Percentiles rank a stretch among this genome's conserved stretches.
Conservation (phyloP, 1,284 basidiomycete genomes). For the Chiua sp. region DNA sequence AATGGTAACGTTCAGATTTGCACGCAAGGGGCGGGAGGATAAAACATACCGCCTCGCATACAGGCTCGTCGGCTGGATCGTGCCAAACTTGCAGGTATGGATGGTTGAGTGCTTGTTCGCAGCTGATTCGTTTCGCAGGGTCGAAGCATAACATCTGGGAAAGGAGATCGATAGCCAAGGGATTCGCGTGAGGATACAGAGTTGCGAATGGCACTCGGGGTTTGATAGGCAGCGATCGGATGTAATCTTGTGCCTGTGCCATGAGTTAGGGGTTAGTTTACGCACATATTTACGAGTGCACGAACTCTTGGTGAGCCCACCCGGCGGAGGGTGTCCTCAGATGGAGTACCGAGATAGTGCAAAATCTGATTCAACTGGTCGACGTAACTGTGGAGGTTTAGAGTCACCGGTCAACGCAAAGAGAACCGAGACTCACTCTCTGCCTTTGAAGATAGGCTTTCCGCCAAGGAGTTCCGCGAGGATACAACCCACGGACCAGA, state of each 20-base stretch:
- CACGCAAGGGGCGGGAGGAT: slow-evolving; percentile 15
- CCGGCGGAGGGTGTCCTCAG: slow-evolving; percentile 93
- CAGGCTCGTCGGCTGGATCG: slow-evolving; percentile 91
- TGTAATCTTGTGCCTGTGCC: slow-evolving; percentile 94
- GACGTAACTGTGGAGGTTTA: slow-evolving; percentile 71
- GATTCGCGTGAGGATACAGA: slow-evolving; percentile 94
- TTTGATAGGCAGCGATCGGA: slow-evolving; percentile 96
- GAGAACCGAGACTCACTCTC: slow-evolving; percentile 73
- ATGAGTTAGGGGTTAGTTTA: slow-evolving; percentile 12
- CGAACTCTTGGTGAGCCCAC: slow-evolving; percentile 89
- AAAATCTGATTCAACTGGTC: slow-evolving; percentile 99
- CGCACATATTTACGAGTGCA: slow-evolving; percentile 6
- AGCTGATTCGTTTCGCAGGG: slow-evolving; percentile 94
- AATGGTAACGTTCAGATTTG: neutral
- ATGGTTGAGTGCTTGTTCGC: slow-evolving; percentile 94
- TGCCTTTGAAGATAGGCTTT: slow-evolving; percentile 98
- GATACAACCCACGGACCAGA: slow-evolving; percentile 99
- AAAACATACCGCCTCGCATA: slow-evolving; percentile 67
- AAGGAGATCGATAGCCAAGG: slow-evolving; percentile 92
- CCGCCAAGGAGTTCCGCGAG: slow-evolving; percentile 96
- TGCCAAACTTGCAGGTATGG: slow-evolving; percentile 96
- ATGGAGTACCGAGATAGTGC: slow-evolving; percentile 96
- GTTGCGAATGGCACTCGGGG: slow-evolving; percentile 91
- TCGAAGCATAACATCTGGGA: slow-evolving; percentile 95
- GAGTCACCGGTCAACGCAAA: neutral